A percentile compares a stretch with the other conserved stretches of the same genome.
phyloP scores from a whole-genome alignment of 2,329 filamentous ascomycete species.

The Fusarium sp. region DNA sequence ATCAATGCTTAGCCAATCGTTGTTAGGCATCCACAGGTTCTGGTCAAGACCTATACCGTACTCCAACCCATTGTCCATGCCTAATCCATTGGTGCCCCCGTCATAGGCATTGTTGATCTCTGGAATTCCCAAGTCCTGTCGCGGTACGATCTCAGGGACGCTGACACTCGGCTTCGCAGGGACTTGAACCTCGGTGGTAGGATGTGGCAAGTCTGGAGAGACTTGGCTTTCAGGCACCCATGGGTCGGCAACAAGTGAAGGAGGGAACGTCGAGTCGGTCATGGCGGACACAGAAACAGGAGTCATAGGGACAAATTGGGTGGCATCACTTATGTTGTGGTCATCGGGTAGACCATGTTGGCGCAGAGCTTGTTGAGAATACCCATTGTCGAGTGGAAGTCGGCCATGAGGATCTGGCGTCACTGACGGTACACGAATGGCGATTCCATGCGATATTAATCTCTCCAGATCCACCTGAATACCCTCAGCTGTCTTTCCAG shows the following conservation, averaged over 20 bases:
- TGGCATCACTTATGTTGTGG: conserved; percentile 43
- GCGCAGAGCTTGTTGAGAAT: conserved; percentile 39
- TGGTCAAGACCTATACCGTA: conserved; percentile 57
- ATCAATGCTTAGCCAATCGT: conserved; percentile 50
- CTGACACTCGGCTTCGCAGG: conserved; percentile 26
- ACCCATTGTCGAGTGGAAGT: conserved; percentile 38
- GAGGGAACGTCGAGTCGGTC: conserved; percentile 47
- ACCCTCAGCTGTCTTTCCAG: conserved; percentile 61
- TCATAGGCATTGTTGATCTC: conserved; percentile 64
- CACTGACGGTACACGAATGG: conserved; percentile 37
- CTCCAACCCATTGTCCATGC: conserved; percentile 57
- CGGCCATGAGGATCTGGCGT: conserved; percentile 34
- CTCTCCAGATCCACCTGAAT: conserved; percentile 63
- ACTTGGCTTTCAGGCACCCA: conserved; percentile 48
- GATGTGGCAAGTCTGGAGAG: conserved; percentile 40
- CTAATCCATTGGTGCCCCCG: conserved; percentile 59
- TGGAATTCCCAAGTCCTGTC: conserved; percentile 50
- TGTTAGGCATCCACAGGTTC: conserved; percentile 50
- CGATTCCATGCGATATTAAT: conserved; percentile 59
- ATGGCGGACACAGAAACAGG: conserved; percentile 37
- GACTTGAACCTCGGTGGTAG: conserved; percentile 31
- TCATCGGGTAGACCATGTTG: conserved; percentile 44
- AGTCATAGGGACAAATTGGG: conserved; percentile 35
- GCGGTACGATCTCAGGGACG: conserved; percentile 37
- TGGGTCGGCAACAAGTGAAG: conserved; percentile 47